Evolutionary conservation across 108 stramenopile species (phyloP), one percentile per base, ranked within the genome.

Genomic region (Cyclostephanos tholiformis): DNA sequence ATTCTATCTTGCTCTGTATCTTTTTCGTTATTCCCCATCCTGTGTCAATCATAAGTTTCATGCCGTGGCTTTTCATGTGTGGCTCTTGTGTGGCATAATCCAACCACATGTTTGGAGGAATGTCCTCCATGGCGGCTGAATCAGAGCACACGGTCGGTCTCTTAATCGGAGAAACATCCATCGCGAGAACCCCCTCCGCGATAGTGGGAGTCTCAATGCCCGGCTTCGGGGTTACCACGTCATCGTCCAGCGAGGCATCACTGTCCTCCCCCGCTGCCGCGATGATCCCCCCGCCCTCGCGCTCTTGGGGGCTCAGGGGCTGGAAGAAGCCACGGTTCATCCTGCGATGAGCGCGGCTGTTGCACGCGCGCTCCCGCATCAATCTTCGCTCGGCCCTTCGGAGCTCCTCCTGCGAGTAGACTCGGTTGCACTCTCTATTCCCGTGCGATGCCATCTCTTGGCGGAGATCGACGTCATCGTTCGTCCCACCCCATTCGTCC

Each of bases 301-400:
- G 26, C 53, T 55, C 53, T 16, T 55, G 20, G 25, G 53, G 2
- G 10, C 23, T 55, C 53, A 55, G 12, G 25, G 53, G 53, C 9
- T 13, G 53, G 26, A 55, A 55, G 53, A 55, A 55, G 11, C 53
- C 53, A 1, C 53, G 53, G 26, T 55, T 55, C 53, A 55, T 55
- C 53, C 53, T 55, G 26, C 53, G 53, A 55, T 27, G 10, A 2
- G 23, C 9, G 11, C 26, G 23, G 9, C 53, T 55, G 53, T 55
- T 55, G 25, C 26, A 26, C 11, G 53, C 23, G 23, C 53, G 53
- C 26, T 55, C 53, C 23, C 53, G 53, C 26, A 23, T 55, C 3
- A 55, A 12, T 12, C 26, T 55, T 0, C 53, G 53, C 26, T 55
- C 53, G 23, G 53, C 53, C 23, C 13, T 25, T 10, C 53, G 53